A percentile compares a stretch with the other conserved stretches of the same genome.
Evolutionary conservation across 2,329 filamentous ascomycete genomes (phyloP).

Genomic region (Keithomyces neogunnii): DNA sequence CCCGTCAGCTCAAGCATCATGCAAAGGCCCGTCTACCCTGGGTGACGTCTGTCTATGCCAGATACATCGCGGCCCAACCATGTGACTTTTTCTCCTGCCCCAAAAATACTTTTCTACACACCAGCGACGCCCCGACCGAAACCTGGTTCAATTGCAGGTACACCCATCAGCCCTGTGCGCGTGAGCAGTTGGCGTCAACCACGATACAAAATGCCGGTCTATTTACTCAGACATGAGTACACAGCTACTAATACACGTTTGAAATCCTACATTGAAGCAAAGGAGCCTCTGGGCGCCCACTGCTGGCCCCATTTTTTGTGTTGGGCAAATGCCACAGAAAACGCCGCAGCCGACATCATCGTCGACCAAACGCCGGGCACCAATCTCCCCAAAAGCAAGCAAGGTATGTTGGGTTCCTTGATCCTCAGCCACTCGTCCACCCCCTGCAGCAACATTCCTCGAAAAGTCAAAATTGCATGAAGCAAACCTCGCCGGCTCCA

Average conservation of each 20-base stretch:
- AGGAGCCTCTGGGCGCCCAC: background rate
- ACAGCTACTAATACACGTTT: slow-evolving; percentile 1
- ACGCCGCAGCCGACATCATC: background rate
- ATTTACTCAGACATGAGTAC: background rate
- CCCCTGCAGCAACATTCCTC: background rate
- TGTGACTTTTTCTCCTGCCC: too few species aligned
- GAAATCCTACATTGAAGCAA: slow-evolving; percentile 1
- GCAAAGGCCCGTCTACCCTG: too few species aligned
- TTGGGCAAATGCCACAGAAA: background rate
- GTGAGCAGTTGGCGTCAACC: background rate
- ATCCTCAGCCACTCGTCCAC: background rate
- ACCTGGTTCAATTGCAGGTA: too few species aligned
- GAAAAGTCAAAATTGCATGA: background rate
- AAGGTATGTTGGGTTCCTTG: background rate
- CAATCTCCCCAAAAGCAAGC: background rate
- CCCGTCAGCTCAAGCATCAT: too few species aligned
- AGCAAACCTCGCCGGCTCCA: background rate
- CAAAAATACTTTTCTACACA: too few species aligned
- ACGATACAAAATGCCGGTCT: background rate
- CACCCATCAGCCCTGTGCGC: background rate
- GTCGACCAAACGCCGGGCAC: slow-evolving; percentile 1
- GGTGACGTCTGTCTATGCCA: too few species aligned
- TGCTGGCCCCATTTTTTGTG: background rate
- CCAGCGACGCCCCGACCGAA: too few species aligned
- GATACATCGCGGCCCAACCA: too few species aligned